Conservation (phyloP, 2,329 filamentous ascomycete genomes). For the Fusarium hainanense region DNA sequence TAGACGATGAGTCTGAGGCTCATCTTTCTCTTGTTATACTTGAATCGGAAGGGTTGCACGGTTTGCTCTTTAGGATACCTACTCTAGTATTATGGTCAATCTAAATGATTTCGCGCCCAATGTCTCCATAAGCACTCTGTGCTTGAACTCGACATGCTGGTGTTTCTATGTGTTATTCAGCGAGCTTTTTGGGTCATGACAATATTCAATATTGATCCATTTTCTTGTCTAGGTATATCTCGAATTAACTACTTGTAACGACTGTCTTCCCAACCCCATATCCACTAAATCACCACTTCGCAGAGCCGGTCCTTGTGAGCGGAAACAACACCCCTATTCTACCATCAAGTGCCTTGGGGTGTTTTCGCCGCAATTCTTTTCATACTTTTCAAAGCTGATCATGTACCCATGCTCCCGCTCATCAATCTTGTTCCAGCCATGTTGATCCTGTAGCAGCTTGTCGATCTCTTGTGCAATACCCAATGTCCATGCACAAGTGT, state of each 20-base stretch:
- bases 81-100: constrained; percentile 19
- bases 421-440: too few relatives aligned
- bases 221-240: background rate
- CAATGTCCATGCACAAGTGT: background rate
- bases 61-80: constrained; percentile 31
- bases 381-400: background rate
- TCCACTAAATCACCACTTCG: background rate
- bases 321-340: background rate
- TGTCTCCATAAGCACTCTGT: background rate
- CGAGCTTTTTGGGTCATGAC: background rate
- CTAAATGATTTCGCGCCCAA: constrained; percentile 28
- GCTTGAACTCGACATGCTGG: background rate
- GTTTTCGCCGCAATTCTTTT: background rate
- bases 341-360: background rate
- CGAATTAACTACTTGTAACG: background rate
- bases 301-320: background rate
- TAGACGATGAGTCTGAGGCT: constrained; percentile 27
- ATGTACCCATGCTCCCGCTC: background rate
- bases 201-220: background rate
- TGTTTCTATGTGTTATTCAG: background rate
- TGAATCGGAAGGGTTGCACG: constrained; percentile 2
- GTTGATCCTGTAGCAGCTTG: background rate
- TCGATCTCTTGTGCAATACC: background rate
- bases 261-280: background rate
- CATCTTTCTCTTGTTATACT: constrained; percentile 17